Evolutionary conservation across 2,329 filamentous ascomycete genomes (phyloP).

Genomic region (Colletotrichum abscissum): DNA sequence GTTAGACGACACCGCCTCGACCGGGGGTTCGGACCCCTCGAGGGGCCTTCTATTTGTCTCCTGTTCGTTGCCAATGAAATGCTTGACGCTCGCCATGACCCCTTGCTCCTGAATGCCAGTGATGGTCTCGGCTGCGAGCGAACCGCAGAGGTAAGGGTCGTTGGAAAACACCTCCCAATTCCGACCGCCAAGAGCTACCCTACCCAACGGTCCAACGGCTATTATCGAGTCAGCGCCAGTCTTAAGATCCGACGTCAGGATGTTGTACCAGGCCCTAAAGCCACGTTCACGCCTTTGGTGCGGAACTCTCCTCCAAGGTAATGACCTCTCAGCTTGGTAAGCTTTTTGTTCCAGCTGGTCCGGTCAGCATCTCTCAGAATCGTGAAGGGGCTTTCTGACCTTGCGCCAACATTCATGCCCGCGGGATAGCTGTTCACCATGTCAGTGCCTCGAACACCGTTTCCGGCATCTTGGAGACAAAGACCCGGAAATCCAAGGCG

Average conservation of each 20-base stretch:
- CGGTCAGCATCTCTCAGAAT: too few species aligned
- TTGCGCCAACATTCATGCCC: conserved; percentile 77
- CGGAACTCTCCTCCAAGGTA: conserved; percentile 79
- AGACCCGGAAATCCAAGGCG: not conserved
- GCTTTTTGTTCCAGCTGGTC: conserved; percentile 70
- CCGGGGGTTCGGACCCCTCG: conserved; percentile 63
- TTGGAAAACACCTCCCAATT: conserved; percentile 70
- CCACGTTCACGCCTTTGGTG: conserved; percentile 65
- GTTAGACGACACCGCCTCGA: conserved; percentile 38
- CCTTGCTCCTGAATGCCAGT: conserved; percentile 73
- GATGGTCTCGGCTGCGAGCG: conserved; percentile 72
- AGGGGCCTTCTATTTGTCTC: conserved; percentile 61
- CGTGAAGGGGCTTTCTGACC: too few species aligned
- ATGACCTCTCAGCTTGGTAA: conserved; percentile 74
- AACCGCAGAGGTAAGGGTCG: conserved; percentile 75
- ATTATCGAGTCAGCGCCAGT: too few species aligned
- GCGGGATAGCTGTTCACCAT: conserved; percentile 68
- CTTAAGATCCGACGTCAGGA: too few species aligned
- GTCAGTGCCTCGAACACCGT: not conserved
- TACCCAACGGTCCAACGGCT: conserved; percentile 77
- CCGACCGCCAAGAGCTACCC: conserved; percentile 71
- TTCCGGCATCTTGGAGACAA: conserved; percentile 39
- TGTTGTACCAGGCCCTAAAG: too few species aligned
- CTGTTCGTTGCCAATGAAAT: conserved; percentile 45
- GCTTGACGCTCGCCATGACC: conserved; percentile 73